phyloP scores from a whole-genome alignment of 192 early-diverging fungal species.

The Lobosporangium transversale region DNA sequence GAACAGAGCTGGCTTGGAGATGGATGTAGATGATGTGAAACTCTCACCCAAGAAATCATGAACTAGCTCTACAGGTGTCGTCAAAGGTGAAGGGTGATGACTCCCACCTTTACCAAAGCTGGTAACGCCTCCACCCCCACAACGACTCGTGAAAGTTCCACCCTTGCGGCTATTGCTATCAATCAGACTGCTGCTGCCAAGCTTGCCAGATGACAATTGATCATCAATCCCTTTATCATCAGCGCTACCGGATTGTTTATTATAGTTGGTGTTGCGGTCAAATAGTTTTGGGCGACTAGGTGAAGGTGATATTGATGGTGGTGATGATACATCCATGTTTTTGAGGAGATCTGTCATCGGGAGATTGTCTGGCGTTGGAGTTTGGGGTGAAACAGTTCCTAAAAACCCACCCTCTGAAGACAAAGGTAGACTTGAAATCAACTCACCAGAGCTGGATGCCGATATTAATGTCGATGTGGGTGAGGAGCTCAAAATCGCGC shows the following conservation, averaged over 20 bases:
- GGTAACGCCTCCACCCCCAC: neutral
- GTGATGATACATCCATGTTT: neutral
- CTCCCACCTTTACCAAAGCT: neutral
- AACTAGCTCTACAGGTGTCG: constrained; percentile 7
- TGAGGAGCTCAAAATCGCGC: too few species aligned
- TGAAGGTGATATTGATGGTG: neutral
- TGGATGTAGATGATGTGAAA: neutral
- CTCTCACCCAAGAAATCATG: constrained; percentile 26
- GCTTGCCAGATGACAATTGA: neutral
- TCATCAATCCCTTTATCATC: neutral
- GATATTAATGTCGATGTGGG: neutral
- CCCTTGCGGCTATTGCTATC: constrained; percentile 2
- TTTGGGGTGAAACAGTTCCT: constrained; percentile 3
- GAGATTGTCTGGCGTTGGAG: neutral
- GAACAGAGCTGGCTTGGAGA: neutral
- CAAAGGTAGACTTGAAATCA: constrained; percentile 15
- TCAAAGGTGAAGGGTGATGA: neutral
- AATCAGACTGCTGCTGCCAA: constrained; percentile 4
- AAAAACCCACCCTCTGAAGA: constrained; percentile 1
- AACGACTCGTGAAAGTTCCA: neutral
- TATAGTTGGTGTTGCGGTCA: neutral
- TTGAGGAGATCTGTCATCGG: constrained; percentile 12
- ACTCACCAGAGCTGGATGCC: neutral
- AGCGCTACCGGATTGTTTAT: neutral
- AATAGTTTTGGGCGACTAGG: neutral